Evolutionary conservation across 257 asterid genomes (phyloP).

Genomic region (Solanum arcanum): DNA sequence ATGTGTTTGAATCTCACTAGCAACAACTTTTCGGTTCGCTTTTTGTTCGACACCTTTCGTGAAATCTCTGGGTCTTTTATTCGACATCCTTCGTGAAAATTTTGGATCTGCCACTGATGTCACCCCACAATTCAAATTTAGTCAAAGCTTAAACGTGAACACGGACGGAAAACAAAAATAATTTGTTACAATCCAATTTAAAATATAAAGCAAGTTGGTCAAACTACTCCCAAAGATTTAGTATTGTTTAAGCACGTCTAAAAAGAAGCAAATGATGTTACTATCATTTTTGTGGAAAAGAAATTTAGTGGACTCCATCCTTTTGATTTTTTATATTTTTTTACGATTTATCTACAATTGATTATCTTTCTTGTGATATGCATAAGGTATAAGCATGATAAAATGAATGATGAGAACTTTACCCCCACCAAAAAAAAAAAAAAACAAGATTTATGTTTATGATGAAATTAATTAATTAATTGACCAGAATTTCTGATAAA

Average conservation of each 20-base stretch:
- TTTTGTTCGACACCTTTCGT: too few species aligned
- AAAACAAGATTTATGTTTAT: neutral
- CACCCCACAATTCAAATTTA: too few species aligned
- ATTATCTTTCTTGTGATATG: neutral
- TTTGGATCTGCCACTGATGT: rapidly evolving
- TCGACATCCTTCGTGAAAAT: too few species aligned
- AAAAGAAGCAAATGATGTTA: neutral
- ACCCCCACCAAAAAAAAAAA: too few species aligned
- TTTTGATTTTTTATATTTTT: too few species aligned
- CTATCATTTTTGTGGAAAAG: neutral
- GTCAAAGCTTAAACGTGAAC: too few species aligned
- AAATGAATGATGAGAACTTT: neutral
- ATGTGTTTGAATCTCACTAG: too few species aligned
- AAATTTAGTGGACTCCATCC: neutral
- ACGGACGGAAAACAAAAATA: rapidly evolving
- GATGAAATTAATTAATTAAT: neutral
- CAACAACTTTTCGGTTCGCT: too few species aligned
- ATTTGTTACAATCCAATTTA: neutral
- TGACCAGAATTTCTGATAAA: neutral
- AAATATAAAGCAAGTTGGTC: neutral
- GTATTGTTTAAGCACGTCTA: neutral
- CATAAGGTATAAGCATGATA: neutral
- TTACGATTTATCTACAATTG: neutral
- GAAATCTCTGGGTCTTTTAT: too few species aligned
- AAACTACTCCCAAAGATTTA: neutral